Evolutionary conservation across 768 basidiomycete species (phyloP).

Genomic region (Imleria badia): DNA sequence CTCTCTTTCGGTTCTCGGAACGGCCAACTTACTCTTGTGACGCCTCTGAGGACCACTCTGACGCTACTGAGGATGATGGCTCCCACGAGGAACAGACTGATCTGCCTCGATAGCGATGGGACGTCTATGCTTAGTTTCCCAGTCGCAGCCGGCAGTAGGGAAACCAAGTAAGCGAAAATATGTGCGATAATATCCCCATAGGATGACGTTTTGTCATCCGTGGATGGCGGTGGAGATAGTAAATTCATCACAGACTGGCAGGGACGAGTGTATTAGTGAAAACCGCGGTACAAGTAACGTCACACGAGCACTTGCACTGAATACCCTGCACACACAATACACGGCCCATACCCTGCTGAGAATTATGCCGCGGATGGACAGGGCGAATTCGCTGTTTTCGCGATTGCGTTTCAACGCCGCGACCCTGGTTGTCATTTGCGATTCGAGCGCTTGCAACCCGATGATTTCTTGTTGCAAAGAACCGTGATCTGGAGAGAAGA

Average conservation of each 20-base stretch:
- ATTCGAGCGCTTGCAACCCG: conserved; percentile 66
- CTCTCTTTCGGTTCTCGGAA: neutral
- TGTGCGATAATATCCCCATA: conserved; percentile 46
- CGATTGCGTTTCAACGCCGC: conserved; percentile 49
- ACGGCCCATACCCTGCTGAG: conserved; percentile 57
- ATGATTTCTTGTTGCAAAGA: conserved; percentile 53
- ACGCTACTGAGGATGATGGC: conserved; percentile 74
- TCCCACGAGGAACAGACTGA: conserved; percentile 71
- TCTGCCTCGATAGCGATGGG: conserved; percentile 48
- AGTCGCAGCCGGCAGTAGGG: conserved; percentile 36
- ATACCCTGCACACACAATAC: conserved; percentile 63
- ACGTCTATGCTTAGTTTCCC: conserved; percentile 33
- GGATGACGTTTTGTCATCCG: conserved; percentile 40
- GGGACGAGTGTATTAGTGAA: conserved; percentile 16
- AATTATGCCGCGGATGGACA: conserved; percentile 55
- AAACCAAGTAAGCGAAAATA: conserved; percentile 39
- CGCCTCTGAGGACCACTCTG: conserved; percentile 65
- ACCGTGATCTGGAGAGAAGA: conserved; percentile 32
- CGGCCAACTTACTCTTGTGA: conserved; percentile 48
- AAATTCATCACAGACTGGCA: conserved; percentile 35
- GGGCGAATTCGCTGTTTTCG: conserved; percentile 47
- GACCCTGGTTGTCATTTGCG: conserved; percentile 62
- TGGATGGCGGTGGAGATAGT: conserved; percentile 30
- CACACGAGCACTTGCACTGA: conserved; percentile 48
- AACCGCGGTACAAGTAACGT: conserved; percentile 4